Base-by-base conservation (phyloP, 805 yeast genomes). In the Kregervanrija delftensis region DNA sequence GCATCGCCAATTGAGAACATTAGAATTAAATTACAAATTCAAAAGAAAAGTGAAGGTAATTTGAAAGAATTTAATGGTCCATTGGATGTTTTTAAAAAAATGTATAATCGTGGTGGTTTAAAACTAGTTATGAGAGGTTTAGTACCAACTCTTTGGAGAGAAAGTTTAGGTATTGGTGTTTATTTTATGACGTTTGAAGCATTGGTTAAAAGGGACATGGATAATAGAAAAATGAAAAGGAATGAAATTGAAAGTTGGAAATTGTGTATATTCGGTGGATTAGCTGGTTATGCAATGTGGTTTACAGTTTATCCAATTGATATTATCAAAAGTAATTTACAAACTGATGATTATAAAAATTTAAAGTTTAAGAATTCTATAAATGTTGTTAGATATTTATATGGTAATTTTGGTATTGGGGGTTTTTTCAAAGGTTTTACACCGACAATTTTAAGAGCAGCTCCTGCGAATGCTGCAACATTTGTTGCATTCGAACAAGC, bases 391-490 rank as follows among this genome's bases (percentile, higher is more conserved):
- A 71, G 61, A 45, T 71, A 73, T 45, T 72, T 87, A 16, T 73
- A 61, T 57, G 64, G 61, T 40, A 69, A 72, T n/a, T 70, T 72
- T 42, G 97, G 98, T 28, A 46, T 79, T 22, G 71, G 71, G 50
- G 96, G 96, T 0, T 85, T 93, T 58, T 86, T 86, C 67, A 83
- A 83, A 66, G 99, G 99, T 1, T 90, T 95, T 60, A 65, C 79
- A 14, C 97, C 99, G 34, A 90, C 98, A 0, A 78, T 93, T 51
- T 69, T 93, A 51, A 83, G 99, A 67, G 98, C 99, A 41, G 96
- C 96, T 3, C 99, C 99, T 1, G 99, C 95, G 3, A 95, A 93
- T 61, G 99, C 96, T 36, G 96, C 95, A 30, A 95, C 99, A 0
- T 93, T 93, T 67, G 83, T 88, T 37, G 89, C 95, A 2, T 93